Evolutionary conservation across 2,329 filamentous ascomycete genomes (phyloP), one percentile per base, ranked within the genome.

Genomic region (Beauveria asiatica): DNA sequence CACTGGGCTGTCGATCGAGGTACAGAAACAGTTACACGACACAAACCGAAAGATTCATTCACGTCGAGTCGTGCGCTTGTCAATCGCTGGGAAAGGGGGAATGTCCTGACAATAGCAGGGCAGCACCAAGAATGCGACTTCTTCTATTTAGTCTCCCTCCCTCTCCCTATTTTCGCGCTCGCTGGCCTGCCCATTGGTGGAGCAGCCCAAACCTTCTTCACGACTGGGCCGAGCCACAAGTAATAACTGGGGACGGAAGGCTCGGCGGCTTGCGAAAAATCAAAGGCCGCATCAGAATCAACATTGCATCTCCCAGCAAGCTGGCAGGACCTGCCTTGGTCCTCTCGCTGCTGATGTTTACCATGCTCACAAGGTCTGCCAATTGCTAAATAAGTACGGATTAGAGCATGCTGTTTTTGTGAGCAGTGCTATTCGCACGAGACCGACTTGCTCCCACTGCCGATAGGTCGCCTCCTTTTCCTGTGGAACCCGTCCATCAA

Each of bases 151-250:
- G 17, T 45, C 2, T 45, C 19, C 17, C 49, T 21, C 49, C n/a
- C n/a, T 11, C 49, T 39, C 13, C 19, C 42, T 45, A 10, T 19
- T 19, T 19, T 19, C 17, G 33, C 11, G 25, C 27, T 23, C 30
- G 4, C 45, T 33, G 48, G 48, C 7, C 48, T 37, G 33, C 33
- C 33, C 11, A 19, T 52, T 41, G 50, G 50, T 37, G 50, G 50
- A 53, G 51, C 45, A 45, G 17, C 27, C 42, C 39, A 17, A 56
- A 46, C 42, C 44, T 39, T 52, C n/a, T 55, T 46, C 8, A 16
- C 25, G 10, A 56, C 25, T 39, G 42, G 42, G 27, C n/a, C 53
- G 53, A 46, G 53, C 53, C 53, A 56, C 53, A 56, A 56, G 37
- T 56, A 46, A 56, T 21, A 51, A 51, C 10, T 49, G 46, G 46